These are phyloP conservation scores for Tolypocladium guangdongense DNA, from an alignment of 2,329 filamentous ascomycete genomes.

Conservation along the genomic window DNA sequence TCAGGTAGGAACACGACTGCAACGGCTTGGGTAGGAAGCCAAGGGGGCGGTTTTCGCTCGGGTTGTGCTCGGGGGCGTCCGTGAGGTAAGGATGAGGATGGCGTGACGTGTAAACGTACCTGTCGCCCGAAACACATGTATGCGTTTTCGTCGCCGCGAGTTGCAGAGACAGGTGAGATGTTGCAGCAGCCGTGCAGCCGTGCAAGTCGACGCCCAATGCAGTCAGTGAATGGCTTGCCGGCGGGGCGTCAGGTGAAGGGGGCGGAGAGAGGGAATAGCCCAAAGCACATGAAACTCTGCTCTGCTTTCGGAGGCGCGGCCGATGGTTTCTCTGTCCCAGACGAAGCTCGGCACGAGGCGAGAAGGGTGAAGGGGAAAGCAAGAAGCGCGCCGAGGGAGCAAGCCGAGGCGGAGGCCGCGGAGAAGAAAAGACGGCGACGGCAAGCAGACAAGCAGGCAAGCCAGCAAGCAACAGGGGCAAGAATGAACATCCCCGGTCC, in stretches of 20 bases:
- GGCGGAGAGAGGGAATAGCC: neutral
- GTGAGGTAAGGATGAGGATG: neutral
- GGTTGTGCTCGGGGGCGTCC: neutral
- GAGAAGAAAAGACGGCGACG: neutral
- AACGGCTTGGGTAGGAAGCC: neutral
- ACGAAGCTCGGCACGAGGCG: neutral
- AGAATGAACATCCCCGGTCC: neutral
- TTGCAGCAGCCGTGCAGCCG: neutral
- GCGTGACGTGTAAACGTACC: neutral
- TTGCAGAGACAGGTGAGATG: neutral
- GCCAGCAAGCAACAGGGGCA: neutral
- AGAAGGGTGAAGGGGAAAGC: neutral
- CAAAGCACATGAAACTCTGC: neutral
- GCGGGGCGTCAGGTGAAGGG: neutral
- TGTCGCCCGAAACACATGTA: neutral
- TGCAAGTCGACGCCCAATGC: neutral
- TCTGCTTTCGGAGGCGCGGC: neutral
- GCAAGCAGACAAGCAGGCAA: neutral
- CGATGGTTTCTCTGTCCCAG: neutral
- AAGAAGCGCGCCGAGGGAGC: neutral
- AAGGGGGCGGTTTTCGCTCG: neutral
- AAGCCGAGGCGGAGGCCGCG: neutral
- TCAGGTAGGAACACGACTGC: neutral
- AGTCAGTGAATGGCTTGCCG: neutral
- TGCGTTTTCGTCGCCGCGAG: neutral